These are phyloP conservation scores for Jaenimonas drosophilae DNA, from an alignment of 208 protist genomes.

Conservation along the genomic window DNA sequence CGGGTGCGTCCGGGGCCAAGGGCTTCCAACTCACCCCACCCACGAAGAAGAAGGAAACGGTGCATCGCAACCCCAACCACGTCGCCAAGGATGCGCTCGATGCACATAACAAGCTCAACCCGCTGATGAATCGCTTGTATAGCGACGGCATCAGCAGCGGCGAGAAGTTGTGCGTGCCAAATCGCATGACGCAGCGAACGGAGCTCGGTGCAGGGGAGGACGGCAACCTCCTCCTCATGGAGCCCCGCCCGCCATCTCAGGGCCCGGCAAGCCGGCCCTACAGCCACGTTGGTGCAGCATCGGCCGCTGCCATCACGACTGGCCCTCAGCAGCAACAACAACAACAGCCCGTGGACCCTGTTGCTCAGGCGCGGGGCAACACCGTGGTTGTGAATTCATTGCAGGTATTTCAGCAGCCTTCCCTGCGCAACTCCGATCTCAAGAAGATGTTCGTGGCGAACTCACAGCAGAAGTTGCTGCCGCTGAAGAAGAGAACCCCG, in stretches of 20 bases:
- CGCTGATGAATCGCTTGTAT: slow-evolving; percentile 62
- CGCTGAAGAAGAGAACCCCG: slow-evolving; percentile 8
- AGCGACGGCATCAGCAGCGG: slow-evolving; percentile 53
- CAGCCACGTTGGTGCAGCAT: background rate
- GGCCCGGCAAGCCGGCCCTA: background rate
- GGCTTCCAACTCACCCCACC: slow-evolving; percentile 24
- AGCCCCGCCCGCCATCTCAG: slow-evolving; percentile 1
- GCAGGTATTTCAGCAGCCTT: slow-evolving; percentile 62
- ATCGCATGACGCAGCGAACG: slow-evolving; percentile 29
- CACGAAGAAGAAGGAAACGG: slow-evolving; percentile 16
- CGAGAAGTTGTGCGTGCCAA: slow-evolving; percentile 51
- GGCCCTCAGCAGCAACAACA: too few species aligned
- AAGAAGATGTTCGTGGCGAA: slow-evolving; percentile 26
- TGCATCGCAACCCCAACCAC: slow-evolving; percentile 82
- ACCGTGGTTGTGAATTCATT: slow-evolving; percentile 50
- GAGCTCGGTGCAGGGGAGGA: too few species aligned
- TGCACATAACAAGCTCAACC: slow-evolving; percentile 49
- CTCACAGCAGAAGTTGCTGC: slow-evolving; percentile 17
- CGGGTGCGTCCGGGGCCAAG: background rate
- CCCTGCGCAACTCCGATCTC: slow-evolving; percentile 37
- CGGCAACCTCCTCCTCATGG: too few species aligned
- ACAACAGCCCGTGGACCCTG: too few species aligned
- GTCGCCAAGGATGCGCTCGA: slow-evolving; percentile 78
- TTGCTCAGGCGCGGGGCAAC: slow-evolving; percentile 13
- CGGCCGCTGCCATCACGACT: background rate